These are phyloP conservation scores for Blastocystis sp. DNA, from an alignment of 352 stramenopile genomes.

Conservation along the genomic window DNA sequence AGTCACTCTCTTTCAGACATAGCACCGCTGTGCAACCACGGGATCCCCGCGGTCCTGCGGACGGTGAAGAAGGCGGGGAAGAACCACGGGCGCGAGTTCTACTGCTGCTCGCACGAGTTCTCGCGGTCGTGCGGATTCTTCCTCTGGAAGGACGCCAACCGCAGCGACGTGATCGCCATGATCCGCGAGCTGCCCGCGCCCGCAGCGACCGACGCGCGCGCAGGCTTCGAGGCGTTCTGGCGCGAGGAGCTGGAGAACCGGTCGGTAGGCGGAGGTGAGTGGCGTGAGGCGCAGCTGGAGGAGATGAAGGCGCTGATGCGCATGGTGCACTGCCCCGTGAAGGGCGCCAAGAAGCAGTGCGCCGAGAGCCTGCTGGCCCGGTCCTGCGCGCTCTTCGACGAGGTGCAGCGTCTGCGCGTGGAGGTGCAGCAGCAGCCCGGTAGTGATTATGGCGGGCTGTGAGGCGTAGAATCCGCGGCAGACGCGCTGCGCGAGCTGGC, in stretches of 20 bases:
- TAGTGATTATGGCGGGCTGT: too few relatives aligned
- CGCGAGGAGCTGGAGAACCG: conserved; percentile 3
- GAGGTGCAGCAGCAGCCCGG: not conserved
- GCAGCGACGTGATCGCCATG: conserved; percentile 25
- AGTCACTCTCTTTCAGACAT: not conserved
- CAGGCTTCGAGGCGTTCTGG: not conserved
- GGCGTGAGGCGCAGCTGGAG: conserved; percentile 17
- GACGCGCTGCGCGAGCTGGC: not conserved
- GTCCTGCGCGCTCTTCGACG: not conserved
- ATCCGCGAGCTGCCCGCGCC: not conserved
- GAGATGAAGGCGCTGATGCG: conserved; percentile 20
- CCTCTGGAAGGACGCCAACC: conserved; percentile 48
- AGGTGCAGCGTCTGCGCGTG: not conserved
- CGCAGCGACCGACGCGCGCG: not conserved
- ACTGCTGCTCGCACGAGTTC: conserved; percentile 7
- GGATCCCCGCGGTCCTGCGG: conserved; percentile 42
- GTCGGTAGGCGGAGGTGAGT: not conserved
- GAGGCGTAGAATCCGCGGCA: not conserved
- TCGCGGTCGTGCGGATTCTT: conserved; percentile 36
- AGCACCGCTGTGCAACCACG: conserved; percentile 37
- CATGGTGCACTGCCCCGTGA: not conserved
- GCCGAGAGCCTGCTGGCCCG: not conserved
- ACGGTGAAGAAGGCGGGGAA: conserved; percentile 53
- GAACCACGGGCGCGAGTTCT: conserved; percentile 54
- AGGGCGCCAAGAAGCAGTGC: conserved; percentile 25